phyloP scores from a whole-genome alignment of 495 filamentous ascomycete genomes.

The Hyaloscypha bicolor region DNA sequence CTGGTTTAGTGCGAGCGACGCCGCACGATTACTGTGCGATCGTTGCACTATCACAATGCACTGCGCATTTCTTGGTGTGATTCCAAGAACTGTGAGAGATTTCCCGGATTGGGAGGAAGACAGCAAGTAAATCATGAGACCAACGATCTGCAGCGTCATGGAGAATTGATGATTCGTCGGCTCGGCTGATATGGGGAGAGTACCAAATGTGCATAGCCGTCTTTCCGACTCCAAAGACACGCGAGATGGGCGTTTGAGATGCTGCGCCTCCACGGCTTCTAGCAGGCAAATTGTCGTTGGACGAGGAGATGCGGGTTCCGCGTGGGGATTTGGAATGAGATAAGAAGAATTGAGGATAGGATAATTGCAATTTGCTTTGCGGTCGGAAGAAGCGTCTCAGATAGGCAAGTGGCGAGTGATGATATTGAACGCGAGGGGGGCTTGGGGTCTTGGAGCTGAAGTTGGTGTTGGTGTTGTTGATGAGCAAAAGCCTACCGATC shows the following conservation, averaged over 20 bases:
- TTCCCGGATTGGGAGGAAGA: background rate
- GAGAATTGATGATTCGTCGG: background rate
- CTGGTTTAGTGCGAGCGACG: too few species aligned
- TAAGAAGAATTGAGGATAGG: background rate
- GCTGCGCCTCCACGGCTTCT: conserved; percentile 1
- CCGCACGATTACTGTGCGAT: background rate
- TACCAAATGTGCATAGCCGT: background rate
- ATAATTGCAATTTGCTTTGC: background rate
- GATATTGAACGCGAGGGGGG: background rate
- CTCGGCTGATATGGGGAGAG: background rate
- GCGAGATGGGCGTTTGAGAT: background rate
- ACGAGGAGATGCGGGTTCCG: background rate
- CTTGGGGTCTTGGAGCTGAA: background rate
- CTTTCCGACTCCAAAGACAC: background rate
- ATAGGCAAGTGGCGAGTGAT: background rate
- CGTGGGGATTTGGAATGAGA: conserved; percentile 1
- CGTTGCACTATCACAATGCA: background rate
- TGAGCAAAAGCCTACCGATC: background rate
- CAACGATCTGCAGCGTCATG: background rate
- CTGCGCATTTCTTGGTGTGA: background rate
- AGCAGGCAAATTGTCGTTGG: background rate
- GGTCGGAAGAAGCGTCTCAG: background rate
- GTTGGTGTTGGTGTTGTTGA: background rate
- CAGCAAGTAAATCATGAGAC: conserved; percentile 4
- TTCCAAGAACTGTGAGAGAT: background rate